A percentile compares a stretch with the other conserved stretches of the same genome.
These are phyloP conservation scores for Penium margaritaceum DNA, from an alignment of 139 green algal genomes.

Conservation along the genomic window DNA sequence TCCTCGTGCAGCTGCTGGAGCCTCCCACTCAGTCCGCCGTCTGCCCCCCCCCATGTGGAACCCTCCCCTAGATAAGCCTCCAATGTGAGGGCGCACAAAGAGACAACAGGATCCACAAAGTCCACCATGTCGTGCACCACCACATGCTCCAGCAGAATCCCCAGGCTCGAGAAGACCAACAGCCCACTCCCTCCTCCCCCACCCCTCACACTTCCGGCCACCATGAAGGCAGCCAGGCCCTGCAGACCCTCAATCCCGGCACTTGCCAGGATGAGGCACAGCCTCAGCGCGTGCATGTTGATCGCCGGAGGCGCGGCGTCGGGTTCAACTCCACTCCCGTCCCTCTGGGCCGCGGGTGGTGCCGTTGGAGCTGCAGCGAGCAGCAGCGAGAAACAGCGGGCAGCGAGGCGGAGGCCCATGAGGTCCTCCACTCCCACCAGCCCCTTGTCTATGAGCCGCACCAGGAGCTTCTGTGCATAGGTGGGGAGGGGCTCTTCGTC, in stretches of 20 bases:
- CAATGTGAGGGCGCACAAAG: conserved; percentile 15
- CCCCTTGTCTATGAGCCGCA: conserved; percentile 45
- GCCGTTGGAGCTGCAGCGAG: too few species aligned
- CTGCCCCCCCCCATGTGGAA: not conserved
- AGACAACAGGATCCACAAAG: conserved; percentile 30
- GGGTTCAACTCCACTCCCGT: too few species aligned
- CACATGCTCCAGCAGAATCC: conserved; percentile 30
- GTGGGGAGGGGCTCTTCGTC: conserved; percentile 81
- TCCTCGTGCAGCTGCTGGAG: not conserved
- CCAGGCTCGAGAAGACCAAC: too few species aligned
- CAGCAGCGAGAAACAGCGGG: conserved; percentile 77
- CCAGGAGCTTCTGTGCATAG: conserved; percentile 78
- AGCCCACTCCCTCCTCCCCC: too few species aligned
- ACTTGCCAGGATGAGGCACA: conserved; percentile 73
- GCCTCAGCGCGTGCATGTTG: conserved; percentile 85
- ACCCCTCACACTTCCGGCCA: too few species aligned
- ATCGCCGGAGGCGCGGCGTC: conserved; percentile 78
- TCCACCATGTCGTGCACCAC: conserved; percentile 22
- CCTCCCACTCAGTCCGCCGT: not conserved
- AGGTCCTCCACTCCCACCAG: conserved; percentile 35
- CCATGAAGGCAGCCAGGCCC: too few species aligned
- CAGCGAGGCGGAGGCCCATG: conserved; percentile 55
- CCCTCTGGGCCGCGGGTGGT: too few species aligned
- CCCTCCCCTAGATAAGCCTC: conserved; percentile 18
- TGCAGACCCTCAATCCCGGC: too few species aligned